These are phyloP conservation scores for Neopestalotiopsis rosae DNA, from an alignment of 2,329 filamentous ascomycete species.

Conservation along the genomic window DNA sequence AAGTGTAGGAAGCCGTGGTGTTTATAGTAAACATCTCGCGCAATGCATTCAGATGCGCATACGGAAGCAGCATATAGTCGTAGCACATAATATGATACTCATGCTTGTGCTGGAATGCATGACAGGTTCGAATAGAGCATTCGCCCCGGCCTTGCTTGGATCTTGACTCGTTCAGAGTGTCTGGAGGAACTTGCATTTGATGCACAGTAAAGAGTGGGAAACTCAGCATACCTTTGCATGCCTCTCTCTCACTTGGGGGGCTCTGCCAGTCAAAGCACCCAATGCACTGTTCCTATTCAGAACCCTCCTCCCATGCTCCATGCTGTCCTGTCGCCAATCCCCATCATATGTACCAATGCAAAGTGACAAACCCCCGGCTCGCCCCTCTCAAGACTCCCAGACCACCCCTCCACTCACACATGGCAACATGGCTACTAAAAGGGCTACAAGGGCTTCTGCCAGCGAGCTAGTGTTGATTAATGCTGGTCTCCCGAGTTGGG, in stretches of 20 bases:
- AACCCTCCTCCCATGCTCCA: neutral
- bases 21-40: too few relatives aligned
- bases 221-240: too few relatives aligned
- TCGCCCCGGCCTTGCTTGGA: neutral
- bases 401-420: neutral
- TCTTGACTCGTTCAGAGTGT: neutral
- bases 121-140: neutral
- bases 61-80: neutral
- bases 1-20: too few relatives aligned
- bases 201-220: neutral
- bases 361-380: too few relatives aligned
- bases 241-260: too few relatives aligned
- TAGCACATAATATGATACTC: neutral
- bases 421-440: neutral
- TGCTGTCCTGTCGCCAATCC: neutral
- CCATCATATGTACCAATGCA: neutral
- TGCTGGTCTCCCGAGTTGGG: neutral
- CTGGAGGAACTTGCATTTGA: neutral
- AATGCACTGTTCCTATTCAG: neutral
- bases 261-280: neutral
- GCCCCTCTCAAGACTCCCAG: neutral
- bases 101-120: neutral
- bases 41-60: neutral
- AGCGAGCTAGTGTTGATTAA: neutral
- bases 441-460: neutral